A percentile compares a stretch with the other conserved stretches of the same genome.
Conservation (phyloP, 176 grass and related monocot genomes). For the Zoysia japonica region DNA sequence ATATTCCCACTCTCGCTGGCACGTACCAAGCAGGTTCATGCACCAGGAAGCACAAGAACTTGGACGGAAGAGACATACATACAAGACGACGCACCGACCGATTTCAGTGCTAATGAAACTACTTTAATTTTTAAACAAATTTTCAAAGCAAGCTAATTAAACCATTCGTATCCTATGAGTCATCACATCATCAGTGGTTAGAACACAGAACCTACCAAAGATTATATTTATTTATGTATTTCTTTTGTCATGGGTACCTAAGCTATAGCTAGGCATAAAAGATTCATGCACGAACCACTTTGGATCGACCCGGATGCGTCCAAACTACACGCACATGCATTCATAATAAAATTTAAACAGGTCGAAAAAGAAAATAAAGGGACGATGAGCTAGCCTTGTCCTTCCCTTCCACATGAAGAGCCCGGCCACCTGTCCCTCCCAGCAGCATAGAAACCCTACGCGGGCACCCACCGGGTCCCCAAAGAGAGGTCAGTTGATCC, state of each 20-base stretch:
- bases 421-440: slow-evolving; percentile 25
- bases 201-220: slow-evolving; percentile 21
- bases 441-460: slow-evolving; percentile 42
- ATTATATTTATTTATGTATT: not conserved
- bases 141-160: not conserved
- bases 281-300: not conserved
- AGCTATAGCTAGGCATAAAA: not conserved
- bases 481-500: slow-evolving; percentile 33
- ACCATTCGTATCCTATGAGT: slow-evolving; percentile 19
- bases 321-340: slow-evolving; percentile 44
- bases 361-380: not conserved
- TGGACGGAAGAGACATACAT: not conserved
- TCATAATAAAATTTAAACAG: slow-evolving; percentile 12
- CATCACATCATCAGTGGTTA: slow-evolving; percentile 37
- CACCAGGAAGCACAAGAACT: slow-evolving; percentile 24
- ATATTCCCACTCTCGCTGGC: slow-evolving; percentile 4
- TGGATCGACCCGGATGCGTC: not conserved
- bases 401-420: slow-evolving; percentile 31
- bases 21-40: slow-evolving; percentile 35
- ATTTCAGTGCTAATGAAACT: not conserved
- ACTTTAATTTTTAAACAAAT: not conserved
- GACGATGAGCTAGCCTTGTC: not conserved
- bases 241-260: not conserved
- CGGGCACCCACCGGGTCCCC: slow-evolving; percentile 28
- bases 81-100: slow-evolving; percentile 48